Percentiles rank a stretch among this genome's conserved stretches.
These are phyloP conservation scores for Hypoxylon sp. DNA, from an alignment of 2,329 filamentous ascomycete genomes.

Conservation along the genomic window DNA sequence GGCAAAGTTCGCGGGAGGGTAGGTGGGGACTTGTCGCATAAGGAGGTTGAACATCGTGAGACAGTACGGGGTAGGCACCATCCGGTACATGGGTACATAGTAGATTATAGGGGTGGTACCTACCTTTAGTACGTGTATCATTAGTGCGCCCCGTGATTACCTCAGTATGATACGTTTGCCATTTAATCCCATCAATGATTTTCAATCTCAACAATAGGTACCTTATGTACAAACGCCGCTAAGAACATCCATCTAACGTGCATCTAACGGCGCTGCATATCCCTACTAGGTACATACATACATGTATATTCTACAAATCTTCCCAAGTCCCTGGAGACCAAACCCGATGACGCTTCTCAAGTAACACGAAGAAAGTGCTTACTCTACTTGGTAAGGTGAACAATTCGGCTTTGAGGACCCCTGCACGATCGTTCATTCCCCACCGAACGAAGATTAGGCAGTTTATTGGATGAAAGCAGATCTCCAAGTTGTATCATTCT, in stretches of 20 bases:
- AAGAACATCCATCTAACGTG: neutral
- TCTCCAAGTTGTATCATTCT: conserved; percentile 17
- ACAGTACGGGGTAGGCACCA: conserved; percentile 44
- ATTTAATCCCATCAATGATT: neutral
- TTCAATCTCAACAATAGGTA: neutral
- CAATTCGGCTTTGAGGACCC: conserved; percentile 26
- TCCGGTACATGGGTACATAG: conserved; percentile 33
- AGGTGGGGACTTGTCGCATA: conserved; percentile 43
- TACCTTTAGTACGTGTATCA: neutral
- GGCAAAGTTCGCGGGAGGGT: conserved; percentile 39
- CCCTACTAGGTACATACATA: neutral
- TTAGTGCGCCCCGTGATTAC: neutral
- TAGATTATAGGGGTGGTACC: conserved; percentile 6
- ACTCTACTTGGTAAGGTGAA: conserved; percentile 32
- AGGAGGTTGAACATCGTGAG: conserved; percentile 44
- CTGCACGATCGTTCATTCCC: conserved; percentile 42
- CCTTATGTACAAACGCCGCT: neutral
- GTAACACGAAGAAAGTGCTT: conserved; percentile 25
- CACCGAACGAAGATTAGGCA: conserved; percentile 31
- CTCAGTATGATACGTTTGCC: neutral
- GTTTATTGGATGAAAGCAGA: conserved; percentile 30
- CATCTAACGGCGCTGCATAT: neutral
- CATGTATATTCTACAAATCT: neutral
- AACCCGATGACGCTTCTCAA: conserved; percentile 1
- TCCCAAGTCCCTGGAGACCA: conserved; percentile 4